phyloP scores from a whole-genome alignment of 352 stramenopile species.

The Phytophthora ohioensis region DNA sequence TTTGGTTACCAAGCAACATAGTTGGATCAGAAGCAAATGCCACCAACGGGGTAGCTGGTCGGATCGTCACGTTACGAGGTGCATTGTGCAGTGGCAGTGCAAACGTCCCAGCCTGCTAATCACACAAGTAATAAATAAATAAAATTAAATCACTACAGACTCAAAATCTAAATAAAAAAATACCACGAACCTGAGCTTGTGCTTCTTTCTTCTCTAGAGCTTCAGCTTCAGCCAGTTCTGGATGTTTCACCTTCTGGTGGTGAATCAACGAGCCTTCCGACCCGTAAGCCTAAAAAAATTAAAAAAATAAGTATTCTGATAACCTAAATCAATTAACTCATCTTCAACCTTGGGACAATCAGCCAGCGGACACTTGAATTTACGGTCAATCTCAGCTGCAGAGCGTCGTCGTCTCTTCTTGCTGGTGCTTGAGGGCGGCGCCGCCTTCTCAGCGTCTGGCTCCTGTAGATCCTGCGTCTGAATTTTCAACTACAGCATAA shows the following conservation, averaged over 20 bases:
- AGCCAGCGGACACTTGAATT: constrained; percentile 59
- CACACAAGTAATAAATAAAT: not conserved
- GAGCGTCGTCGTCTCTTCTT: constrained; percentile 82
- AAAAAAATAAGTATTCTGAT: constrained; percentile 6
- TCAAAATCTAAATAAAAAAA: constrained; percentile 2
- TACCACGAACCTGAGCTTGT: constrained; percentile 30
- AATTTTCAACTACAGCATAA: constrained; percentile 56
- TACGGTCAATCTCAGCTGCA: constrained; percentile 85
- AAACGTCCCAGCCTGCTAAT: constrained; percentile 45
- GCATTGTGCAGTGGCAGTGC: constrained; percentile 60
- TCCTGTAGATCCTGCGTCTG: constrained; percentile 54
- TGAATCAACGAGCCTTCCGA: constrained; percentile 84
- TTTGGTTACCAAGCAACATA: constrained; percentile 20
- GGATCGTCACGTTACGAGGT: constrained; percentile 62
- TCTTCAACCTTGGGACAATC: constrained; percentile 59
- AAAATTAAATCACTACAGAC: constrained; percentile 8
- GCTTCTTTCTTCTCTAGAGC: constrained; percentile 42
- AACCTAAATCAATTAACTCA: constrained; percentile 13
- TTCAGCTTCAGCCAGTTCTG: constrained; percentile 43
- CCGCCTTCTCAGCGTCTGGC: constrained; percentile 29
- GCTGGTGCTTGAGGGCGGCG: constrained; percentile 50
- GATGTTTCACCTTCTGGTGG: constrained; percentile 84
- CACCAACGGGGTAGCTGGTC: constrained; percentile 52
- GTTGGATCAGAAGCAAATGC: constrained; percentile 23
- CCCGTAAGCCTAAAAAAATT: constrained; percentile 70